These are phyloP conservation scores for Solanum paucissectum DNA, from an alignment of 257 asterid genomes.

Conservation along the genomic window DNA sequence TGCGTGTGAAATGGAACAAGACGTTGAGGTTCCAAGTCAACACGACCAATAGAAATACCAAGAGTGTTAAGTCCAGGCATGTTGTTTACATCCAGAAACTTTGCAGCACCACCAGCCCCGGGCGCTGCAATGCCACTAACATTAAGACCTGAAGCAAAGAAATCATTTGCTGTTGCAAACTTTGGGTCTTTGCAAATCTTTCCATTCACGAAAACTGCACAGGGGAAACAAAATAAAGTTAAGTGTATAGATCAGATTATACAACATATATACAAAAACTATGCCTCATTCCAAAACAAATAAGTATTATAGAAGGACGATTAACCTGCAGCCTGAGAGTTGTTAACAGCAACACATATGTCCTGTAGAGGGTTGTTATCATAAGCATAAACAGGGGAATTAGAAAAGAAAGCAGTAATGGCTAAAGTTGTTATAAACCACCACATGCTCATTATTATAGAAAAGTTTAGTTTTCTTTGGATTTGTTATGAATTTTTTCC, in stretches of 20 bases:
- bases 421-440: neutral
- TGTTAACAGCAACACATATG: no score
- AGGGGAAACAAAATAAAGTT: accelerated
- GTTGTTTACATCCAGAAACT: neutral
- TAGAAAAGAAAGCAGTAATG: neutral
- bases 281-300: no score
- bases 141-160: neutral
- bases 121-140: neutral
- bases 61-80: neutral
- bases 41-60: neutral
- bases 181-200: neutral
- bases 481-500: neutral
- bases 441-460: neutral
- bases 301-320: no score
- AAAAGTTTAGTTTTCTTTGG: neutral
- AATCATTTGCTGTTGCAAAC: neutral
- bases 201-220: no score
- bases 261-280: no score
- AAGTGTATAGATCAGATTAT: no score
- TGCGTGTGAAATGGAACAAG: neutral
- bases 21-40: neutral
- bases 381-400: no score
- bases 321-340: accelerated
- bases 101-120: neutral
- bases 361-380: no score